Evolutionary conservation across 176 grass and related monocot genomes (phyloP).

Genomic region (Urochloa ruziziensis): DNA sequence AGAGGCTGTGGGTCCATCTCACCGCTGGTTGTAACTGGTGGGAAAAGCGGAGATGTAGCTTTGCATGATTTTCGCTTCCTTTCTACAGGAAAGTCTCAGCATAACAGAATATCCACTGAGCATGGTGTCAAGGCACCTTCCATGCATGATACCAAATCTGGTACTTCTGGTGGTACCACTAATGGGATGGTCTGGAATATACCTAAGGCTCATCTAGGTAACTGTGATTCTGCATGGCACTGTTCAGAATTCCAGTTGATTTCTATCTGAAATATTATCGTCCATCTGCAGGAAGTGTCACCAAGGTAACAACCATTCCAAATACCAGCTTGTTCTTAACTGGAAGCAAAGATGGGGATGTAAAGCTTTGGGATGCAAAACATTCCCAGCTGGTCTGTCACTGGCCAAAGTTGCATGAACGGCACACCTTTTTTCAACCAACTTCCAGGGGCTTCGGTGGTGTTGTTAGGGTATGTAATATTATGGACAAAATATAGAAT

Average conservation of each 20-base stretch:
- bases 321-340: slow-evolving; percentile 94
- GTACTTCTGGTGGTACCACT: slow-evolving; percentile 40
- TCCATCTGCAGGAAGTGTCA: slow-evolving; percentile 70
- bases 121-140: slow-evolving; percentile 39
- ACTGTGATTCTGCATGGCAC: slow-evolving; percentile 25
- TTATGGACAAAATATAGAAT: slow-evolving; percentile 6
- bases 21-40: slow-evolving; percentile 80
- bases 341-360: slow-evolving; percentile 97
- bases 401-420: slow-evolving; percentile 92
- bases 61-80: slow-evolving; percentile 90
- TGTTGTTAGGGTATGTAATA: slow-evolving; percentile 77
- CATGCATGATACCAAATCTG: slow-evolving; percentile 37
- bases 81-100: slow-evolving; percentile 70
- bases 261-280: slow-evolving; percentile 37
- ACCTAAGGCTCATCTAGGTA: slow-evolving; percentile 96
- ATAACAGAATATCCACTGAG: slow-evolving; percentile 43
- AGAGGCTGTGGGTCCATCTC: slow-evolving; percentile 75
- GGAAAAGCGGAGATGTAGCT: slow-evolving; percentile 81
- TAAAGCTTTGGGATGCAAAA: slow-evolving; percentile 99
- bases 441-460: slow-evolving; percentile 85
- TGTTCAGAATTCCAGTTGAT: slow-evolving; percentile 21
- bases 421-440: slow-evolving; percentile 96
- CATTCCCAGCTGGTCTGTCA: slow-evolving; percentile 69
- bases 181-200: slow-evolving; percentile 88
- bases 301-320: slow-evolving; percentile 65